A percentile compares a stretch with the other conserved stretches of the same genome.
Conservation (phyloP, 106 monocot genomes). For the Dioscorea alata region DNA sequence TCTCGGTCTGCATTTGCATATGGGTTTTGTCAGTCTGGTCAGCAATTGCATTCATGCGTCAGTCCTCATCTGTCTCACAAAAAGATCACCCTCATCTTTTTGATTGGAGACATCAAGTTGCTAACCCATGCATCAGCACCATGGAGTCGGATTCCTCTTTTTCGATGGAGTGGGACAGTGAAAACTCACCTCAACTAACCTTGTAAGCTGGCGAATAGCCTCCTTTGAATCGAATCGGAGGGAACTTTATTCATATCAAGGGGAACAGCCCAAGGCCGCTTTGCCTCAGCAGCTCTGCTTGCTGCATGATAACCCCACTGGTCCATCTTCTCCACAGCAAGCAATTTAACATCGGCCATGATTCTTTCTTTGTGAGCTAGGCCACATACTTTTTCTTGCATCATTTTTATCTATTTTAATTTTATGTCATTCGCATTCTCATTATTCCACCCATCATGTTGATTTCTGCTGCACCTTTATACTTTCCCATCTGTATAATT, state of each 20-base stretch:
- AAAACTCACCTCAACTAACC: not conserved
- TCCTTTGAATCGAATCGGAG: not conserved
- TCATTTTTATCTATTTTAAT: not conserved
- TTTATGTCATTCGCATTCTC: not conserved
- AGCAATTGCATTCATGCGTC: conserved; percentile 24
- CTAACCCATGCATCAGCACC: conserved; percentile 1
- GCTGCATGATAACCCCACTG: no score
- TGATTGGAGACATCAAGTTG: not conserved
- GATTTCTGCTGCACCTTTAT: no score
- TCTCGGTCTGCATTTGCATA: conserved; percentile 12
- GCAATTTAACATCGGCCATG: no score
- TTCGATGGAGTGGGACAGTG: not conserved
- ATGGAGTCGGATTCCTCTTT: not conserved
- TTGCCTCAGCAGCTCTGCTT: not conserved
- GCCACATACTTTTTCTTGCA: not conserved
- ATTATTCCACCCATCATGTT: no score
- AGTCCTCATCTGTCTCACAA: conserved; percentile 6
- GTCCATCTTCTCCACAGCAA: no score
- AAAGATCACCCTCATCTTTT: not conserved
- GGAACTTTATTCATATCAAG: not conserved
- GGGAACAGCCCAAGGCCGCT: not conserved
- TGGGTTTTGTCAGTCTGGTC: conserved; percentile 18
- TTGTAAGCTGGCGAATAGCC: not conserved
- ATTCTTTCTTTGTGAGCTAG: no score
- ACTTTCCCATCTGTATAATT: no score